phyloP scores from a whole-genome alignment of 2,329 filamentous ascomycete genomes.

The Cryphonectria carpinicola region DNA sequence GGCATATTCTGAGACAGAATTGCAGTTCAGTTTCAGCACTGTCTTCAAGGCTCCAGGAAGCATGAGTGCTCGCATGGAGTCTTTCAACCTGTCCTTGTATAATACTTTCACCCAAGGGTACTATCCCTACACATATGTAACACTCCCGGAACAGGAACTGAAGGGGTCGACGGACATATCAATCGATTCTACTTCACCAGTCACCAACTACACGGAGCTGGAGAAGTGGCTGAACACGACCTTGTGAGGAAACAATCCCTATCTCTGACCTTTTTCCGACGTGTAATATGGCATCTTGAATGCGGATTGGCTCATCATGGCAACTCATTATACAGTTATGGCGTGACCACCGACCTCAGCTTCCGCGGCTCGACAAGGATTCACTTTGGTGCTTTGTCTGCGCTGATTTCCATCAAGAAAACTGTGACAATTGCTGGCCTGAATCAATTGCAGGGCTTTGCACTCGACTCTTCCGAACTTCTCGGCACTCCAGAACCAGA shows the following conservation, averaged over 20 bases:
- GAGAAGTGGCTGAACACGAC: conserved; percentile 17
- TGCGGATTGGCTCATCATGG: not conserved
- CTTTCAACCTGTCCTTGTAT: conserved; percentile 13
- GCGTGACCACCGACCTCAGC: conserved; percentile 14
- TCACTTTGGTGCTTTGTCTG: conserved; percentile 14
- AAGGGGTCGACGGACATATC: conserved; percentile 14
- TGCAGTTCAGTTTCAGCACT: conserved; percentile 13
- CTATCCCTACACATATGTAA: conserved; percentile 17
- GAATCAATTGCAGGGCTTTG: conserved; percentile 14
- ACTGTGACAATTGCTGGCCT: conserved; percentile 16
- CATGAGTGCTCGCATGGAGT: conserved; percentile 14
- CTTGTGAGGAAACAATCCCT: not conserved
- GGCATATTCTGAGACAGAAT: conserved; percentile 16
- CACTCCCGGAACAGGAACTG: conserved; percentile 1
- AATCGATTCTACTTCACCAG: conserved; percentile 2
- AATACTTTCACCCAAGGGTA: conserved; percentile 10
- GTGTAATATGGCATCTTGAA: not conserved
- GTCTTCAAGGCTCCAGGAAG: conserved; percentile 12
- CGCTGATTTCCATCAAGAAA: conserved; percentile 12
- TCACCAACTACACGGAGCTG: conserved; percentile 15
- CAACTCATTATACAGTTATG: not conserved
- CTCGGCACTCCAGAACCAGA: conserved; percentile 5
- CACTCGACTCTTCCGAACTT: conserved; percentile 9
- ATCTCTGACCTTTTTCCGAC: not conserved
- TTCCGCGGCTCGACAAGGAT: conserved; percentile 10